phyloP scores from a whole-genome alignment of 768 basidiomycete species.

The Flagelloscypha sp. region DNA sequence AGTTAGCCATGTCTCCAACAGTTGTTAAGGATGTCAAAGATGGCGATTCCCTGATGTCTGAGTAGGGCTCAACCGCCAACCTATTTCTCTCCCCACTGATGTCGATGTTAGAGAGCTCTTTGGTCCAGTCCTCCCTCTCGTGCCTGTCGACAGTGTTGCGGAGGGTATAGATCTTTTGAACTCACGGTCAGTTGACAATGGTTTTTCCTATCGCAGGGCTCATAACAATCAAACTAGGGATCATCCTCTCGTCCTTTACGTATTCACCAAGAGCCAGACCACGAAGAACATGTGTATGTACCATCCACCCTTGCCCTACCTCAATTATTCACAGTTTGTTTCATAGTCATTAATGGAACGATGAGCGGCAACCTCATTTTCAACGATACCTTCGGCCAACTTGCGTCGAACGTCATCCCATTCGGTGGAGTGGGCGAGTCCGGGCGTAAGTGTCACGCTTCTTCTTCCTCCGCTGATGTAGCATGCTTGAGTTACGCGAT shows the following conservation, averaged over 20 bases:
- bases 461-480: neutral
- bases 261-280: conserved; percentile 44
- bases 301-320: neutral
- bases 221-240: conserved; percentile 26
- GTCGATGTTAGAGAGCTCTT: conserved; percentile 51
- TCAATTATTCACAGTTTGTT: neutral
- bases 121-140: conserved; percentile 60
- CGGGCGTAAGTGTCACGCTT: conserved; percentile 39
- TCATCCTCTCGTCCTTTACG: conserved; percentile 55
- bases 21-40: conserved; percentile 45
- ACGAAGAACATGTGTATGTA: conserved; percentile 31
- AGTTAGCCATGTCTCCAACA: conserved; percentile 48
- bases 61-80: conserved; percentile 26
- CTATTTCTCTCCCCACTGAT: neutral
- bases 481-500: too few relatives aligned
- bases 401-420: conserved; percentile 36
- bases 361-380: conserved; percentile 48
- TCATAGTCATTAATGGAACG: conserved; percentile 45
- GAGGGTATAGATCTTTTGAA: conserved; percentile 51
- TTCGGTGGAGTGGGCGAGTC: conserved; percentile 55
- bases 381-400: conserved; percentile 54
- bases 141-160: conserved; percentile 46
- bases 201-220: neutral
- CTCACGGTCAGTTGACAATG: conserved; percentile 29
- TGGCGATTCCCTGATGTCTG: conserved; percentile 54